Percentiles rank a stretch among this genome's conserved stretches.
Evolutionary conservation across 108 stramenopile species (phyloP).

Genomic region (Discostella stelligeroides): DNA sequence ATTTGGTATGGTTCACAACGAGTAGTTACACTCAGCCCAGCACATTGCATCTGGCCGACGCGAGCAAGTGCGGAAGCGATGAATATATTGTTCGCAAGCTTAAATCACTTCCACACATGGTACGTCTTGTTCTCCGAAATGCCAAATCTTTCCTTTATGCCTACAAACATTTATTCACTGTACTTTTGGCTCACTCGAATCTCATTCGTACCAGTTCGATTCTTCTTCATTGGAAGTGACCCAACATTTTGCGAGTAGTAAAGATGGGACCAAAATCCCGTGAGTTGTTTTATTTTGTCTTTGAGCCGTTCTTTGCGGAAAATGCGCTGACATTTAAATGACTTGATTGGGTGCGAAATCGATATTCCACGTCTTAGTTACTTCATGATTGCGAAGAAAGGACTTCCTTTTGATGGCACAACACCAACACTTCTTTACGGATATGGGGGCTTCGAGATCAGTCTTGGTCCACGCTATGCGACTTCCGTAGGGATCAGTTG

Average conservation of each 20-base stretch:
- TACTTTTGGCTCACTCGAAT: not conserved
- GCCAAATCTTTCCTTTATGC: not conserved
- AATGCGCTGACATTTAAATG: not conserved
- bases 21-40: constrained; percentile 72
- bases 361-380: not conserved
- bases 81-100: constrained; percentile 54
- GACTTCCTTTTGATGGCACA: constrained; percentile 37
- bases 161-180: not conserved
- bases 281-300: constrained; percentile 18
- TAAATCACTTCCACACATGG: constrained; percentile 67
- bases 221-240: constrained; percentile 58
- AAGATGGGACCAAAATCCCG: constrained; percentile 87
- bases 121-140: not conserved
- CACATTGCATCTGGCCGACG: constrained; percentile 74
- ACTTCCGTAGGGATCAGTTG: constrained; percentile 79
- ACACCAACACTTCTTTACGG: constrained; percentile 66
- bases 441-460: constrained; percentile 98
- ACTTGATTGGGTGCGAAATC: too few species aligned
- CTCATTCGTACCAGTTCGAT: constrained; percentile 47
- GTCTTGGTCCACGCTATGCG: constrained; percentile 86
- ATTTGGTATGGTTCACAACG: constrained; percentile 78
- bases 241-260: constrained; percentile 74
- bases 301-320: not conserved
- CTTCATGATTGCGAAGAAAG: constrained; percentile 54
- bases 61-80: constrained; percentile 53